These are phyloP conservation scores for Ceratobasidium sp. DNA, from an alignment of 1,284 basidiomycete species.

Conservation along the genomic window DNA sequence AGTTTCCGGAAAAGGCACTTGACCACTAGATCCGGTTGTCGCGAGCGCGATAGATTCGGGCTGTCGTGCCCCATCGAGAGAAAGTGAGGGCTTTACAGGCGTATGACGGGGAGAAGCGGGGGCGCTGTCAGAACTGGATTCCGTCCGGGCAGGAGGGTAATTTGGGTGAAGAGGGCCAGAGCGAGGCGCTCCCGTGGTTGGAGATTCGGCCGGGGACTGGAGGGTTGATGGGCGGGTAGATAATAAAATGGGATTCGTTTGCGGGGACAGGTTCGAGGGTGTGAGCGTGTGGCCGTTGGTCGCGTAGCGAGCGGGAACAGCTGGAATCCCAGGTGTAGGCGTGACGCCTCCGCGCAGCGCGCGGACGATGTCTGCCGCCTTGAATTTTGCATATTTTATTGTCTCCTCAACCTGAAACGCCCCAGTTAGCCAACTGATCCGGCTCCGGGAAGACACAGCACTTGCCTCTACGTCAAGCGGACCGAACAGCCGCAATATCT, in stretches of 20 bases:
- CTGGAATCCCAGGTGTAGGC: constrained; percentile 62
- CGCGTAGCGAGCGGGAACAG: constrained; percentile 9
- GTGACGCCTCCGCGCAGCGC: constrained; percentile 84
- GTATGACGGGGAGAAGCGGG: constrained; percentile 31
- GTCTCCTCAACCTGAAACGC: constrained; percentile 67
- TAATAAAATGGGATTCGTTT: constrained; percentile 31
- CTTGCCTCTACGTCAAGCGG: constrained; percentile 61
- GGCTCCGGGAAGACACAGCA: constrained; percentile 35
- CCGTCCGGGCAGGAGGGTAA: constrained; percentile 27
- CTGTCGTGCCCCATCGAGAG: background rate
- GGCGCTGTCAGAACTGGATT: constrained; percentile 32
- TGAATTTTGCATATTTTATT: constrained; percentile 91
- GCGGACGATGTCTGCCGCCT: constrained; percentile 88
- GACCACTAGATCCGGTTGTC: constrained; percentile 7
- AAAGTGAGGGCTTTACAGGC: background rate
- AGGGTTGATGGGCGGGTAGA: constrained; percentile 16
- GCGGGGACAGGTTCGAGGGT: constrained; percentile 25
- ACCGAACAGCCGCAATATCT: constrained; percentile 82
- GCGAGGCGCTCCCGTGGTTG: constrained; percentile 17
- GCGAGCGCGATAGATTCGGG: constrained; percentile 22
- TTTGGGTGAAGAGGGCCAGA: constrained; percentile 14
- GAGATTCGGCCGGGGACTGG: constrained; percentile 10
- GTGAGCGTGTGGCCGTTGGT: constrained; percentile 14
- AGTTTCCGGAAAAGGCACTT: constrained; percentile 14
- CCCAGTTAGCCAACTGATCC: constrained; percentile 37